Base-by-base conservation (phyloP, 2,329 filamentous ascomycete species). In the Fusarium camptoceras region DNA sequence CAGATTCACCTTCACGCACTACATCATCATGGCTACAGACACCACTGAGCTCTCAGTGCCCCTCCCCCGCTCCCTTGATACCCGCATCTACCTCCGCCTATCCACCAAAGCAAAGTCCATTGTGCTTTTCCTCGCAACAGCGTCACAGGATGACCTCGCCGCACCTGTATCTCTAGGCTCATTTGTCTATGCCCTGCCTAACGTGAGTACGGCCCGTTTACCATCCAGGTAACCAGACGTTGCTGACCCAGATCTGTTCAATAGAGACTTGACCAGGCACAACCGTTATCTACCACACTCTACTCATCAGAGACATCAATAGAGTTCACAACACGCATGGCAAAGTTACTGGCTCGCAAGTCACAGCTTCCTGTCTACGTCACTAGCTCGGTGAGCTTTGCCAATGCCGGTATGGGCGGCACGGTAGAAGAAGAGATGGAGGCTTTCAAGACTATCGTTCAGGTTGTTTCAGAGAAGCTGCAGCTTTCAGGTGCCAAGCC, bases 341-440 rank as follows among this genome's bases (percentile, higher is more conserved):
- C 96, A 2, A 96, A 93, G 78, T 86, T 97, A 4, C 81, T 98
- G 16, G 92, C 92, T n/a, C 88, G 89, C 56, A 91, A 88, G 73
- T 87, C 90, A 28, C 83, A 86, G 31, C 87, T 89, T 67, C 94
- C 94, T 1, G 90, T 93, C n/a, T 98, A 98, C 78, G 93, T 98
- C 20, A 93, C 93, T 24, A 97, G 93, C 77, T 97, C 94, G 34
- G 89, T 97, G 75, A 93, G 91, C 71, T 89, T 98, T 68, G 87
- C 88, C 16, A 89, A 86, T 75, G 87, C 90, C 8, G 92, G 91
- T 3, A 87, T 94, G 75, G 94, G 94, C 12, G 92, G 94, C 22
- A 92, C 89, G 0, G 89, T 95, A 9, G 94, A 98, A 77, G 96
- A 98, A 83, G 95, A 98, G 82, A 94, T 98, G 89, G 94, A 95